Evolutionary conservation across 768 basidiomycete genomes (phyloP).

Genomic region (Suillus cothurnatus): DNA sequence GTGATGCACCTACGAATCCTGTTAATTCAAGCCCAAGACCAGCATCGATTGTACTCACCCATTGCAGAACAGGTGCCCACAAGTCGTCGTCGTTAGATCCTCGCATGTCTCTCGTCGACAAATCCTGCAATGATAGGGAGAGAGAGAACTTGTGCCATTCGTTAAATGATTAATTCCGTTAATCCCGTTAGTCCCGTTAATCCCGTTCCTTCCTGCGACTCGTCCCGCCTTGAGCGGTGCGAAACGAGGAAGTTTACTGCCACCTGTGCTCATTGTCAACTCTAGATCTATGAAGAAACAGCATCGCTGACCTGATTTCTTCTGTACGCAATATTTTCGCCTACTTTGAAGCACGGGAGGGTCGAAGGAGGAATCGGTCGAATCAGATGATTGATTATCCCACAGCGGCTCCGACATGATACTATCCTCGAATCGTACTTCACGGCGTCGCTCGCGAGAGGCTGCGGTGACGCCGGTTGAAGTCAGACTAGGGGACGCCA

Average conservation of each 20-base stretch:
- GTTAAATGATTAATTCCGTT: constrained; percentile 1
- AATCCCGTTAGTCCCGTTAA: too few relatives aligned
- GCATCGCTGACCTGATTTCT: constrained; percentile 23
- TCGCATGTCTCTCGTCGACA: constrained; percentile 52
- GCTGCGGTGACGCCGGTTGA: constrained; percentile 31
- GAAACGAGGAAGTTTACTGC: constrained; percentile 34
- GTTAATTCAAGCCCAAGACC: neutral
- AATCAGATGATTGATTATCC: constrained; percentile 31
- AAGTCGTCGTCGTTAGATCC: constrained; percentile 61
- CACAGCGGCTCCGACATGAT: constrained; percentile 32
- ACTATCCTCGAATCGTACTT: constrained; percentile 36
- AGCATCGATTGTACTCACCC: constrained; percentile 37
- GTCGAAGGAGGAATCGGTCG: constrained; percentile 32
- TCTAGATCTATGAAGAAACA: neutral
- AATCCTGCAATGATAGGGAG: constrained; percentile 48
- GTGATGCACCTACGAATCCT: constrained; percentile 51
- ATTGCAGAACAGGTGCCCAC: constrained; percentile 67
- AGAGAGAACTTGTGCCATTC: constrained; percentile 6
- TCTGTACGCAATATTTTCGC: constrained; percentile 12
- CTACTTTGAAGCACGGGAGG: constrained; percentile 22
- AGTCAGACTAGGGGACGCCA: constrained; percentile 32
- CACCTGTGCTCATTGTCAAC: constrained; percentile 18
- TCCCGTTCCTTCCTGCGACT: constrained; percentile 5
- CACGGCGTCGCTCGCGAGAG: constrained; percentile 31
- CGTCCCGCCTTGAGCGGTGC: constrained; percentile 28